Percentiles rank a stretch among this genome's conserved stretches.
Conservation (phyloP, 2,329 filamentous ascomycete genomes). For the Dichotomopilus funicola region DNA sequence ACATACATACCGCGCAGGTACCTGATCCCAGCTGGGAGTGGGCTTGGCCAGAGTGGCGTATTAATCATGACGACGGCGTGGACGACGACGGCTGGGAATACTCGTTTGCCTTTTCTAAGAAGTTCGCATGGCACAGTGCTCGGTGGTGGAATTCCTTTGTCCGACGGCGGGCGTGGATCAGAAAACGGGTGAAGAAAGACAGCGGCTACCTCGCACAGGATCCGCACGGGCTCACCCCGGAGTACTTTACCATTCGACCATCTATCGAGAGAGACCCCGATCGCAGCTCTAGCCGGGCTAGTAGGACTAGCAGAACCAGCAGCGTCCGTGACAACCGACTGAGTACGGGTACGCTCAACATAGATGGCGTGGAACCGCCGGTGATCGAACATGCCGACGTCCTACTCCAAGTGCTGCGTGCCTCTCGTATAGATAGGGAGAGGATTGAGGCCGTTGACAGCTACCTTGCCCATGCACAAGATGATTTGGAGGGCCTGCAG, state of each 20-base stretch:
- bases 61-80: conserved; percentile 67
- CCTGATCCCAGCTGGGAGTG: conserved; percentile 95
- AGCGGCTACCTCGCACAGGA: conserved; percentile 39
- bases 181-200: conserved; percentile 64
- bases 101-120: conserved; percentile 73
- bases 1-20: conserved; percentile 79
- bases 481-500: conserved; percentile 69
- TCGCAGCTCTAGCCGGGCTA: conserved; percentile 34
- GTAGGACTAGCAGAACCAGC: conserved; percentile 34
- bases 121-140: conserved; percentile 79
- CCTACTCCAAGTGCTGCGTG: conserved; percentile 62
- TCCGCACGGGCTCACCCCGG: conserved; percentile 61
- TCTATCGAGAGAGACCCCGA: conserved; percentile 35
- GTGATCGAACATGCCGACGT: conserved; percentile 58
- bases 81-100: conserved; percentile 97
- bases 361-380: conserved; percentile 47
- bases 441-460: conserved; percentile 77
- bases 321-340: conserved; percentile 29
- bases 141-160: conserved; percentile 95
- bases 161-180: conserved; percentile 79
- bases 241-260: conserved; percentile 73
- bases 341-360: conserved; percentile 30
- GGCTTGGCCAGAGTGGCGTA: conserved; percentile 61
- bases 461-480: conserved; percentile 70
- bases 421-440: conserved; percentile 75